Conservation (phyloP, 352 stramenopile species). For the Phytophthora colocasiae region DNA sequence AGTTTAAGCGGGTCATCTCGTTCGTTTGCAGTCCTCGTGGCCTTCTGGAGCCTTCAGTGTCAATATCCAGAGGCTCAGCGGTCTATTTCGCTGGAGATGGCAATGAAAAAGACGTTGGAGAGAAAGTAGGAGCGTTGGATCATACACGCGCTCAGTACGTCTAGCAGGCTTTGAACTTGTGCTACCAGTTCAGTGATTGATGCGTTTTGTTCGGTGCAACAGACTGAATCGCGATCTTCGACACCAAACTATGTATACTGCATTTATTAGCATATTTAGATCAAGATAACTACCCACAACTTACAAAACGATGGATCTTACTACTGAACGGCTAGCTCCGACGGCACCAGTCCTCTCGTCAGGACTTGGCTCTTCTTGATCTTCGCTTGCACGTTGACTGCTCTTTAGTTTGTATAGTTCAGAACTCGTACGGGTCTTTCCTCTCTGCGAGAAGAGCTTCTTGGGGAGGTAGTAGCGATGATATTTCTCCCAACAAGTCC, state of each 20-base stretch:
- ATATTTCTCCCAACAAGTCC: constrained; percentile 34
- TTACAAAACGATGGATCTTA: background rate
- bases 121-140: background rate
- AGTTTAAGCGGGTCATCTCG: constrained; percentile 46
- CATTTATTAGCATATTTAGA: background rate
- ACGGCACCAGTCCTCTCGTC: background rate
- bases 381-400: background rate
- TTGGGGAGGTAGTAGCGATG: constrained; percentile 14
- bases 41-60: background rate
- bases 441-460: constrained; percentile 10
- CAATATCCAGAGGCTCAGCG: background rate
- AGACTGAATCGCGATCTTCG: too few relatives aligned
- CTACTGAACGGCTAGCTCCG: background rate
- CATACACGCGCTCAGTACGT: too few relatives aligned
- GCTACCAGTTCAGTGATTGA: too few relatives aligned
- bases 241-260: too few relatives aligned
- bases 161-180: too few relatives aligned
- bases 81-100: constrained; percentile 8
- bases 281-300: background rate
- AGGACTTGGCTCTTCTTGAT: background rate
- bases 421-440: constrained; percentile 1
- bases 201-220: too few relatives aligned
- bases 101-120: background rate
- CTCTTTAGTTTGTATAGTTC: constrained; percentile 4
- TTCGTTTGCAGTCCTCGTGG: constrained; percentile 50